phyloP scores from a whole-genome alignment of 345 rosid species.

The Eucalyptus pumila region DNA sequence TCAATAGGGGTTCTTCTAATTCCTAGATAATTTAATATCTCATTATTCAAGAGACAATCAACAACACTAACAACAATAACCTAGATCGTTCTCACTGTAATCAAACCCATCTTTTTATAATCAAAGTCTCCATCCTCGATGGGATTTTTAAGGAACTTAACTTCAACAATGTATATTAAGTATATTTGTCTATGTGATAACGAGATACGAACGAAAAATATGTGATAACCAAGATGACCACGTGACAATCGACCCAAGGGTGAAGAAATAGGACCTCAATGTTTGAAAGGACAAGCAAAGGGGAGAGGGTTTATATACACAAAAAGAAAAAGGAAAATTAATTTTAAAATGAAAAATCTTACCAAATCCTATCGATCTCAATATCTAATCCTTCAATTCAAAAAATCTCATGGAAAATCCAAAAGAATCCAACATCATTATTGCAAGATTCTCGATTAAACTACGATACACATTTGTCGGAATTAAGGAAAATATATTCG shows the following conservation, averaged over 20 bases:
- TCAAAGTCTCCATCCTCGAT: too few species aligned
- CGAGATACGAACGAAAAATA: neutral
- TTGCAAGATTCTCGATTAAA: neutral
- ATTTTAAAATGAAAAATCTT: neutral
- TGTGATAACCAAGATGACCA: neutral
- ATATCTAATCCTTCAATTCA: neutral
- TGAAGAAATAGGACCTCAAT: neutral
- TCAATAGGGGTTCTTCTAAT: too few species aligned
- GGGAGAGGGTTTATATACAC: neutral
- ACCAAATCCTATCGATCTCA: neutral
- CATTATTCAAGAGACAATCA: neutral
- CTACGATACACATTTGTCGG: neutral
- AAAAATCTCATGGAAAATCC: neutral
- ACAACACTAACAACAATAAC: neutral
- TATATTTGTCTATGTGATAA: neutral
- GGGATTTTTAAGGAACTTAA: neutral
- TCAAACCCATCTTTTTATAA: too few species aligned
- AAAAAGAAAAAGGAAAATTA: neutral
- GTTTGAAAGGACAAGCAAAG: neutral
- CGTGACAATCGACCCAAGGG: neutral
- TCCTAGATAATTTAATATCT: neutral
- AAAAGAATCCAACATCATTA: neutral
- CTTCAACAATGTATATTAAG: neutral
- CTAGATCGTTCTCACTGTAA: too few species aligned
- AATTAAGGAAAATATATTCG: neutral